These are phyloP conservation scores for Penicillium soppii DNA, from an alignment of 495 filamentous ascomycete genomes.

Conservation along the genomic window DNA sequence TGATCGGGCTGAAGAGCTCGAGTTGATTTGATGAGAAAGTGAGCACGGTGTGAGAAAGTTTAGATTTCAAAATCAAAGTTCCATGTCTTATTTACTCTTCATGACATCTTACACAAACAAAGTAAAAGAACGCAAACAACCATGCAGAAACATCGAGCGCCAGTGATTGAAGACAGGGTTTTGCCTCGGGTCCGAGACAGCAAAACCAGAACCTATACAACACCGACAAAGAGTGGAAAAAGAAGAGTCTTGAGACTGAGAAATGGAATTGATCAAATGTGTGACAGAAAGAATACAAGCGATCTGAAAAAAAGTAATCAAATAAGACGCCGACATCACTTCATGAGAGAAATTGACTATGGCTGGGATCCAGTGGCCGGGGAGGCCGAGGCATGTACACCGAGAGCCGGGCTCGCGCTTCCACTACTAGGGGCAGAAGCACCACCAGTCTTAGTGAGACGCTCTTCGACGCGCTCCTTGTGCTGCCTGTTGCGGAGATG, in stretches of 20 bases:
- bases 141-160: slow-evolving; percentile 9
- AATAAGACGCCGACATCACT: slow-evolving; percentile 23
- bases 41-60: no score
- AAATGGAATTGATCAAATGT: slow-evolving; percentile 10
- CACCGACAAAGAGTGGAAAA: slow-evolving; percentile 8
- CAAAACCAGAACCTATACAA: slow-evolving; percentile 19
- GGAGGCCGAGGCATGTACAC: slow-evolving; percentile 15
- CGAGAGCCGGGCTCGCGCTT: slow-evolving; percentile 24
- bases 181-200: slow-evolving; percentile 12
- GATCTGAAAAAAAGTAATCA: slow-evolving; percentile 10
- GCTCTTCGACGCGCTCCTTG: slow-evolving; percentile 67
- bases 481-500: slow-evolving; percentile 82
- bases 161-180: neutral
- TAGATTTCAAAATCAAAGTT: no score
- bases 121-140: slow-evolving; percentile 11
- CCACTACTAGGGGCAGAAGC: slow-evolving; percentile 8
- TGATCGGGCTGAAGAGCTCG: no score
- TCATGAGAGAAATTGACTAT: slow-evolving; percentile 21
- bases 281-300: slow-evolving; percentile 14
- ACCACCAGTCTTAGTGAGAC: slow-evolving; percentile 30
- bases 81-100: no score
- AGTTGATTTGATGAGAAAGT: no score
- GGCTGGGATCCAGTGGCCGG: slow-evolving; percentile 13
- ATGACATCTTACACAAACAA: no score
- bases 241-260: slow-evolving; percentile 4